A percentile compares a stretch with the other conserved stretches of the same genome.
phyloP scores from a whole-genome alignment of 192 early-diverging fungal genomes.

The Obelidium mucronatum region DNA sequence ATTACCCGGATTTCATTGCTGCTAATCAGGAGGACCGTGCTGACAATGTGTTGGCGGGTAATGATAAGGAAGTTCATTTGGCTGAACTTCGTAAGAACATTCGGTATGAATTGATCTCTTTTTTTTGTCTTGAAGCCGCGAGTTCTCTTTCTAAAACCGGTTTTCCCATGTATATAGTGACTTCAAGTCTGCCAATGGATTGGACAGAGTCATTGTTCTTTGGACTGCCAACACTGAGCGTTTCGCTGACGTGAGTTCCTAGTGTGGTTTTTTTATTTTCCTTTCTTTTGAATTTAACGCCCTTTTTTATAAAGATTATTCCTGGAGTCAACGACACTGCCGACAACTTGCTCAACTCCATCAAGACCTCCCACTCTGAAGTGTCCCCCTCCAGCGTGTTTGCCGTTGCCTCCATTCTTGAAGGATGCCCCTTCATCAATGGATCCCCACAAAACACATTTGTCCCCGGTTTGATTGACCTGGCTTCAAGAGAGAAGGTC shows the following conservation, averaged over 20 bases:
- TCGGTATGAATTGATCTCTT: conserved; percentile 39
- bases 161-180: conserved; percentile 56
- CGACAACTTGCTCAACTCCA: conserved; percentile 85
- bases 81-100: conserved; percentile 96
- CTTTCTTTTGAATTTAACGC: background rate
- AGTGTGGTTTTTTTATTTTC: conserved; percentile 3
- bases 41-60: conserved; percentile 86
- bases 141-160: background rate
- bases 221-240: conserved; percentile 99
- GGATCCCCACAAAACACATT: conserved; percentile 99
- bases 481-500: conserved; percentile 87
- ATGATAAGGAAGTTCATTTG: conserved; percentile 86
- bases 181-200: conserved; percentile 86
- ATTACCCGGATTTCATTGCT: conserved; percentile 99
- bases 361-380: conserved; percentile 85
- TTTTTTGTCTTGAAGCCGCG: background rate
- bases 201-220: conserved; percentile 95
- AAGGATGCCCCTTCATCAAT: conserved; percentile 97
- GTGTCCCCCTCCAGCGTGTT: conserved; percentile 96
- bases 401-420: conserved; percentile 94
- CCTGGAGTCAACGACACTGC: conserved; percentile 97
- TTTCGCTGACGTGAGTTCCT: conserved; percentile 66
- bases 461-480: conserved; percentile 91
- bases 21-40: conserved; percentile 98
- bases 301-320: conserved; percentile 57